Percentiles rank a stretch among this genome's conserved stretches.
phyloP scores from a whole-genome alignment of 2,329 filamentous ascomycete species.

The Cytospora chrysosperma region DNA sequence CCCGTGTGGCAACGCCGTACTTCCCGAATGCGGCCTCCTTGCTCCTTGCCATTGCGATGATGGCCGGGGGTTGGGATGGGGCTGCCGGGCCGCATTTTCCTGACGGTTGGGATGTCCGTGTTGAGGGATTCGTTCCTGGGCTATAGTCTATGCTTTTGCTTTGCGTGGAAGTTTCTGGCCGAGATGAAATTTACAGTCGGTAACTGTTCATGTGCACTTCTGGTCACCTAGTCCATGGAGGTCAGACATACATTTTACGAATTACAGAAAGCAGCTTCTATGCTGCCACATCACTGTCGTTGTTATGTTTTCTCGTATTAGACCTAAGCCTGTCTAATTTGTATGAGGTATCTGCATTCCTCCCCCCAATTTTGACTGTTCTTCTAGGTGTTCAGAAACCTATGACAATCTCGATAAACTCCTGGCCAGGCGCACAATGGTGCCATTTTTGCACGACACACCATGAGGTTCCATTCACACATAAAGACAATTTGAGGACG shows the following conservation, averaged over 20 bases:
- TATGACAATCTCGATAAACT: background rate
- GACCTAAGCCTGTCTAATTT: too few relatives aligned
- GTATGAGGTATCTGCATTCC: too few relatives aligned
- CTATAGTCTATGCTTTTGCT: conserved; percentile 29
- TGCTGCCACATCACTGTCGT: too few relatives aligned
- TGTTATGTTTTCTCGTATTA: too few relatives aligned
- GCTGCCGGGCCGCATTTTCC: conserved; percentile 47
- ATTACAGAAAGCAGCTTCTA: too few relatives aligned
- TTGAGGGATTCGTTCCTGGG: conserved; percentile 47
- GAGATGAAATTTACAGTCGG: too few relatives aligned
- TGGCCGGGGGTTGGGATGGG: conserved; percentile 57
- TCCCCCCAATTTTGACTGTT: too few relatives aligned
- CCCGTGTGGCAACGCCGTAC: conserved; percentile 56
- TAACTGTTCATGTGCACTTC: too few relatives aligned
- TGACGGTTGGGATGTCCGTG: conserved; percentile 44
- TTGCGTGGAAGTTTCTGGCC: too few relatives aligned
- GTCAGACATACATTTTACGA: too few relatives aligned
- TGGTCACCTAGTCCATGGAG: too few relatives aligned
- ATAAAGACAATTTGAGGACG: background rate
- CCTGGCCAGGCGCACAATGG: background rate
- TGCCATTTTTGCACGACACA: background rate
- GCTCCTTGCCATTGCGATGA: conserved; percentile 54
- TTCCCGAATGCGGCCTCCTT: conserved; percentile 52
- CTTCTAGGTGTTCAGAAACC: too few relatives aligned
- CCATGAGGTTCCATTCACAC: background rate